phyloP scores from a whole-genome alignment of 345 rosid genomes.

The Sonneratia caseolaris region DNA sequence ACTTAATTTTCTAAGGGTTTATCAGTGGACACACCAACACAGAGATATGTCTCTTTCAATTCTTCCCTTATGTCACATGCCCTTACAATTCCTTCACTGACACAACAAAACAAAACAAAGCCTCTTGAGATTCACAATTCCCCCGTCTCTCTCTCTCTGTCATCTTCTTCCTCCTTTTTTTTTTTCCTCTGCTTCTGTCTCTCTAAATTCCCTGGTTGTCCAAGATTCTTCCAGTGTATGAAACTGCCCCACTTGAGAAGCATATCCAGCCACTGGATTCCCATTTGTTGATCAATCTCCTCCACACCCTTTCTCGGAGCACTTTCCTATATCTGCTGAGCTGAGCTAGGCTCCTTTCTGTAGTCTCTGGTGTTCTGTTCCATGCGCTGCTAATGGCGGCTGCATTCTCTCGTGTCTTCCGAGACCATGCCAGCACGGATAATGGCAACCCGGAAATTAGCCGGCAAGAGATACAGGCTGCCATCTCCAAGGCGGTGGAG shows the following conservation, averaged over 20 bases:
- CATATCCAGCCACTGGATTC: slow-evolving; percentile 28
- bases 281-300: slow-evolving; percentile 10
- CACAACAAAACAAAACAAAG: neutral
- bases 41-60: neutral
- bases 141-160: neutral
- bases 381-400: slow-evolving; percentile 46
- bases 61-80: slow-evolving; percentile 1
- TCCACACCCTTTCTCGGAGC: neutral
- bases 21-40: too few relatives aligned
- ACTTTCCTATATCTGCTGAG: slow-evolving; percentile 1
- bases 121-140: neutral
- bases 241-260: slow-evolving; percentile 12
- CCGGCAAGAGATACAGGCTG: slow-evolving; percentile 60
- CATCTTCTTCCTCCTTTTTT: slow-evolving; percentile 9
- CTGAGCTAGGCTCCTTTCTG: neutral
- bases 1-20: too few relatives aligned
- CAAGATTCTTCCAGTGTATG: slow-evolving; percentile 13
- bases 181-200: slow-evolving; percentile 8
- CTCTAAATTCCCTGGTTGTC: slow-evolving; percentile 23
- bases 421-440: slow-evolving; percentile 15
- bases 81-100: neutral
- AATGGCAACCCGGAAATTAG: slow-evolving; percentile 22
- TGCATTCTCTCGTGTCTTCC: slow-evolving; percentile 31
- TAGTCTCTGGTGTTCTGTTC: neutral
- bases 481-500: slow-evolving; percentile 85